Evolutionary conservation across 139 green algal species (phyloP).

Genomic region (Pleodorina starrii): DNA sequence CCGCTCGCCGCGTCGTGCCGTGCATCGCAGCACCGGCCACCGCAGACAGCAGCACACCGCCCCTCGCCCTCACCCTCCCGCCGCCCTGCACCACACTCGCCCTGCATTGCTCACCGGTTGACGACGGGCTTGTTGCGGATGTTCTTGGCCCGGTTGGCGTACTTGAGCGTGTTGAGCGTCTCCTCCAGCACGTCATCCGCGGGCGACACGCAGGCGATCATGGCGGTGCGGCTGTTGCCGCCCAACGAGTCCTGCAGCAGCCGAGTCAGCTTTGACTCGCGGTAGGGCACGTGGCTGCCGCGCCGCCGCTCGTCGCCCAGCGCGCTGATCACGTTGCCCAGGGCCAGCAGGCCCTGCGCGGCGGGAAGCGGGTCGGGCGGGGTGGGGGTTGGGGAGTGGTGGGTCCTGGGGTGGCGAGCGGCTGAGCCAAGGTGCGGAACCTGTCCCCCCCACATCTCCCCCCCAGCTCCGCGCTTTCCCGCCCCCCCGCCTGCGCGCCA

Average conservation of each 20-base stretch:
- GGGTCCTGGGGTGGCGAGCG: too few species aligned
- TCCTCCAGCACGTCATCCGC: conserved; percentile 63
- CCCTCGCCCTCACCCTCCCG: too few species aligned
- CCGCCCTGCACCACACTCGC: too few species aligned
- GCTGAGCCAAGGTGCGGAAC: too few species aligned
- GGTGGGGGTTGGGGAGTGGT: background rate
- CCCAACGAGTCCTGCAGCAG: conserved; percentile 70
- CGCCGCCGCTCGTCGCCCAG: conserved; percentile 64
- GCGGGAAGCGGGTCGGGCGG: background rate
- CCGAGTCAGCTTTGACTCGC: conserved; percentile 73
- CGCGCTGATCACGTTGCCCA: conserved; percentile 77
- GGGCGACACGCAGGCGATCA: conserved; percentile 65
- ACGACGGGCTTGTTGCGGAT: conserved; percentile 69
- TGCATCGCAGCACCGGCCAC: too few species aligned
- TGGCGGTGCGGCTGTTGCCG: conserved; percentile 67
- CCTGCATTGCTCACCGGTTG: too few species aligned
- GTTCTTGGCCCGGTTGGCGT: conserved; percentile 62
- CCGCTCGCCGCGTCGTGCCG: too few species aligned
- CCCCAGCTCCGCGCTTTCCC: too few species aligned
- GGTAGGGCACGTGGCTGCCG: conserved; percentile 72
- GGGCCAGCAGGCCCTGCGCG: conserved; percentile 66
- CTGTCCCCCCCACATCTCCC: too few species aligned
- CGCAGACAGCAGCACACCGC: too few species aligned
- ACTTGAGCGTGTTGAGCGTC: conserved; percentile 74
- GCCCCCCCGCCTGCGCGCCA: too few species aligned